Evolutionary conservation across 805 yeast species (phyloP), one percentile per base, ranked within the genome.

Genomic region (Yamadazyma endophytica): DNA sequence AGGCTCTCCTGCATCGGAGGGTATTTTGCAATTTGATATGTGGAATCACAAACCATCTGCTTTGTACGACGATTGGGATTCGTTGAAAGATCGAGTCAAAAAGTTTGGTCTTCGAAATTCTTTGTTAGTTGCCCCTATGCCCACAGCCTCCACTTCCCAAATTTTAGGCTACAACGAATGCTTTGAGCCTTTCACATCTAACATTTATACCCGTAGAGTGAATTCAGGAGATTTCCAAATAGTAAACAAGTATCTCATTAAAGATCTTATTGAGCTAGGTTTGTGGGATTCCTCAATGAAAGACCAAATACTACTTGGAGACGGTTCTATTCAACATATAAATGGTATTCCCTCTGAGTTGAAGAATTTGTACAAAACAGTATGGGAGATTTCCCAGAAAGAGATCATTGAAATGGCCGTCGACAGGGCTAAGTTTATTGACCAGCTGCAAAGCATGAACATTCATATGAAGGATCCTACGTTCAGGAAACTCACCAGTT

Each of bases 111-210:
- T 90, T 24, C 69, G 97, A 51, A 90, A 90, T 65, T 90, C 97
- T 4, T 62, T 90, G 35, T 57, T 89, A 12, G 84, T 89, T 20
- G 97, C 94, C 1, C 92, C 96, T 32, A 90, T 90, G 97, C 97
- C 97, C 26, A 90, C 97, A 12, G 97, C 97, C 2, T 87, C 97
- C 1, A 90, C 97, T 2, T 90, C 97, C 3, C 97, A 88, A 64
- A 89, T 90, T 31, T 68, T 90, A 31, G 97, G 97, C 23, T 86
- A 75, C 67, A 89, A 79, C 47, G 97, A 90, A 64, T 89, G 97
- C 61, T 90, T 90, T 57, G 98, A 90, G 59, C 97, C 98, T 9
- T 78, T 79, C 56, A 89, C 98, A 6, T 87, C 96, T 13, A 90
- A 90, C 61, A 78, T 90, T 49, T 90, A 88, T 61, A 77, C 85